A percentile compares a stretch with the other conserved stretches of the same genome.
Evolutionary conservation across 2,329 filamentous ascomycete genomes (phyloP).

Genomic region (Clonostachys chloroleuca): DNA sequence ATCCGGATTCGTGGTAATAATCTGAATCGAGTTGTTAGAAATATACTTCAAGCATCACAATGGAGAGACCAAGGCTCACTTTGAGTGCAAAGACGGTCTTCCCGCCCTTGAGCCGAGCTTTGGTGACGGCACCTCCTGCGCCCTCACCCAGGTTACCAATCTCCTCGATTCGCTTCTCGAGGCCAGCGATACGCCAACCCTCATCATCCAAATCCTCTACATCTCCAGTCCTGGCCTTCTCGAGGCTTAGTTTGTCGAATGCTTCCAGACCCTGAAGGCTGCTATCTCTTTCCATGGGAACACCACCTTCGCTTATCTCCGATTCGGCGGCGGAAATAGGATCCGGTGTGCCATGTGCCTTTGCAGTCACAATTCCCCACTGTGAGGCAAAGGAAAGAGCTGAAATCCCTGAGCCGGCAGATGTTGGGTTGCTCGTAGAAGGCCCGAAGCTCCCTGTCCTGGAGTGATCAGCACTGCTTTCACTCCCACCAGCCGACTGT

Average conservation of each 20-base stretch:
- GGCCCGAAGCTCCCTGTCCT: conserved; percentile 80
- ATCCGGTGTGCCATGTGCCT: conserved; percentile 69
- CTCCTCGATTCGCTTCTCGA: conserved; percentile 83
- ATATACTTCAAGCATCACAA: neutral
- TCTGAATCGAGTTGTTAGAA: conserved; percentile 40
- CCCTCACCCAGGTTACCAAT: conserved; percentile 89
- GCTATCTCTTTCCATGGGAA: conserved; percentile 76
- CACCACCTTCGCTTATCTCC: conserved; percentile 70
- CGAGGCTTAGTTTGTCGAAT: conserved; percentile 75
- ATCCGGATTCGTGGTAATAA: conserved; percentile 97
- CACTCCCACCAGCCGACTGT: conserved; percentile 71
- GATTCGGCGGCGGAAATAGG: conserved; percentile 86
- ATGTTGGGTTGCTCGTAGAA: conserved; percentile 74
- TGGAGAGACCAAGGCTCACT: conserved; percentile 44
- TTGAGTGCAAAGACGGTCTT: conserved; percentile 96
- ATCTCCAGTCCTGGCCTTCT: conserved; percentile 79
- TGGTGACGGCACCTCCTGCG: conserved; percentile 91
- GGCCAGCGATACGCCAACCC: conserved; percentile 89
- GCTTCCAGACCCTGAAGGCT: conserved; percentile 74
- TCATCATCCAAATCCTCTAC: conserved; percentile 94
- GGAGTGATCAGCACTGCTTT: conserved; percentile 74
- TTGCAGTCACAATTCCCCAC: conserved; percentile 61
- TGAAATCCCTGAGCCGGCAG: conserved; percentile 84
- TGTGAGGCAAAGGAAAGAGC: conserved; percentile 75
- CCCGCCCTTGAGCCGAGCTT: conserved; percentile 81